Conservation (phyloP, 2,329 filamentous ascomycete species). For the Endothia cerciana region DNA sequence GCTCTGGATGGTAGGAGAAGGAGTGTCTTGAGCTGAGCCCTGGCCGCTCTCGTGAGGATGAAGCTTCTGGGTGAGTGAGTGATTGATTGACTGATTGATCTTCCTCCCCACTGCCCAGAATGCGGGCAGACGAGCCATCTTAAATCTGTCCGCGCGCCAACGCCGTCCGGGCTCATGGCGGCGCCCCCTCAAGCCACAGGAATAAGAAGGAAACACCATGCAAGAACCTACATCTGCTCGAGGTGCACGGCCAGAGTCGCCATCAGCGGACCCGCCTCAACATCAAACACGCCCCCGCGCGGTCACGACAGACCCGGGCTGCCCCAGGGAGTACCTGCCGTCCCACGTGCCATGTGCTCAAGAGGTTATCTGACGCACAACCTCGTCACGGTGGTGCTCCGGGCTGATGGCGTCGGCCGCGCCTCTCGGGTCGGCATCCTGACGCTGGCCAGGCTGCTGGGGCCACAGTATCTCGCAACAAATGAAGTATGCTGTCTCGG, state of each 20-base stretch:
- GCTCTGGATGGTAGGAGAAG: not conserved
- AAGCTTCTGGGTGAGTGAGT: not conserved
- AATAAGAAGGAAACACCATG: not conserved
- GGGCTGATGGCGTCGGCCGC: not conserved
- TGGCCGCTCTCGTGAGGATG: not conserved
- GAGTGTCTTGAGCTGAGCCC: not conserved
- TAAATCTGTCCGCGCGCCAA: not conserved
- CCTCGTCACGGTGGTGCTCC: not conserved
- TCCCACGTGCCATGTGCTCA: not conserved
- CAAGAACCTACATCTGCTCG: not conserved
- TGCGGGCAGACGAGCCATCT: not conserved
- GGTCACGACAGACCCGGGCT: not conserved
- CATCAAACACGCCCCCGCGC: slow-evolving; percentile 7
- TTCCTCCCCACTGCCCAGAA: not conserved
- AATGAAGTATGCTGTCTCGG: not conserved
- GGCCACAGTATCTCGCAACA: not conserved
- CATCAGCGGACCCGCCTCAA: not conserved
- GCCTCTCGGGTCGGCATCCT: not conserved
- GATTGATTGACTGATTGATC: not conserved
- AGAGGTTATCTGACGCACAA: not conserved
- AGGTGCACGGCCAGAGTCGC: not conserved
- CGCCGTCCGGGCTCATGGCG: not conserved
- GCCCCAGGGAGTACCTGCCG: not conserved
- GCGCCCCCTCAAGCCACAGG: not conserved
- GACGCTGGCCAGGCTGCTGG: not conserved